phyloP scores from a whole-genome alignment of 2,329 filamentous ascomycete species.

The Ceratocystis variospora region DNA sequence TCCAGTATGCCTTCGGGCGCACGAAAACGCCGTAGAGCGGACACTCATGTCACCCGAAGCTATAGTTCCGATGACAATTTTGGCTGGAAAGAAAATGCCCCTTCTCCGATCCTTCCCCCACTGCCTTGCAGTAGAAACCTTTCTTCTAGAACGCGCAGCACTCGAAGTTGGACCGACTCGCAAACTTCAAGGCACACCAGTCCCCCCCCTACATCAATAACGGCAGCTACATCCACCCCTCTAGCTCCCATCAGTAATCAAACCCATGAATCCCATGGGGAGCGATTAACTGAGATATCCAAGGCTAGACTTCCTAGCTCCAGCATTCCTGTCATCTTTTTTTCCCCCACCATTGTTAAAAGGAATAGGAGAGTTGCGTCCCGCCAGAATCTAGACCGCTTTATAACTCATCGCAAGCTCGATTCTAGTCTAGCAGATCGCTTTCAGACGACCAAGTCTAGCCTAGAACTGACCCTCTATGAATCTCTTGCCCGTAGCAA shows the following conservation, averaged over 20 bases:
- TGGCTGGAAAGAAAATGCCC: constrained; percentile 16
- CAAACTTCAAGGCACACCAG: neutral
- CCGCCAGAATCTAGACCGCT: constrained; percentile 13
- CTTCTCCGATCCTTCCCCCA: neutral
- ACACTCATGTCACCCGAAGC: constrained; percentile 6
- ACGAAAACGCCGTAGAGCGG: constrained; percentile 10
- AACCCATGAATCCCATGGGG: neutral
- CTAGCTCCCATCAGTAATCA: constrained; percentile 5
- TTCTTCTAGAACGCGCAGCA: neutral
- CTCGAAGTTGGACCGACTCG: constrained; percentile 1
- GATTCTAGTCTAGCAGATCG: constrained; percentile 12
- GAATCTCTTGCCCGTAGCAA: constrained; percentile 10
- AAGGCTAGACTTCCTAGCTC: neutral
- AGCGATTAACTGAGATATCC: neutral
- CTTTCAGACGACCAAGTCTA: neutral
- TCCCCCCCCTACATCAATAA: neutral
- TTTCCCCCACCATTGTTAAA: constrained; percentile 3
- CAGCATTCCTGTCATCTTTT: constrained; percentile 5
- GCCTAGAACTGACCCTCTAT: neutral
- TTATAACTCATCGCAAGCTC: constrained; percentile 13
- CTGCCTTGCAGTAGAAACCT: neutral
- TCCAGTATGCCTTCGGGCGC: neutral
- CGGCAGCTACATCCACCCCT: neutral
- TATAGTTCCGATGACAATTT: constrained; percentile 7
- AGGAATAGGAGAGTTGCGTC: neutral